Base-by-base conservation (phyloP, 257 asterid genomes). In the Cynanchum wilfordii region DNA sequence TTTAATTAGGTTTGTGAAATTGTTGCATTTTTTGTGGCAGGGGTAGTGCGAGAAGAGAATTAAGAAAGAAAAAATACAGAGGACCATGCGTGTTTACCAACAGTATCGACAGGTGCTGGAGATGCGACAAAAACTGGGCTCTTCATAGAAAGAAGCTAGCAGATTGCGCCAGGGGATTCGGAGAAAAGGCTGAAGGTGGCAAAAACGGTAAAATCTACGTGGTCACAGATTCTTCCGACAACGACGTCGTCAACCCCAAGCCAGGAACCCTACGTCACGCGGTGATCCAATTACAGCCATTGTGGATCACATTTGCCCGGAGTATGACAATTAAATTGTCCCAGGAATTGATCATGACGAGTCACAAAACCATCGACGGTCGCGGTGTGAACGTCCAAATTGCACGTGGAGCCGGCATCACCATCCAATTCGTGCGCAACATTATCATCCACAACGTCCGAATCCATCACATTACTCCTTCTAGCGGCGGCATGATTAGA, bases 211-310 rank as follows among this genome's bases (percentile, higher is more conserved):
- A 24, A 15, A 51, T 24, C 72, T 82, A 82, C 65, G 72, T 68
- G 19, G 83, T 82, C 20, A 76, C 79, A 0, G 86, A 82, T 58
- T 17, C 63, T 27, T 79, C 83, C 4, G 86, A 80, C 16, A 40
- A 76, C 2, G 69, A 82, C 8, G 63, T 74, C 22, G 33, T 56
- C 6, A 63, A 82, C 42, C 86, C 86, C 6, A 82, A 60, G 70
- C 78, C 76, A 15, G 86, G 86, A 7, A 82, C 86, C 15, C 86
- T 82, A 11, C 81, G 86, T 47, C 73, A 72, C 10, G 86, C 76
- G 0, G 86, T 79, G 38, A 78, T 82, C 76, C 86, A 82, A 75
- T 50, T 58, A 25, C 57, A 40, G 11, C 86, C 86, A 4, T 19
- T 82, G 65, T 82, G 86, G 86, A 82, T 82, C 67, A 73, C 36